These are phyloP conservation scores for Bipolaris oryzae DNA, from an alignment of 2,329 filamentous ascomycete species.

Conservation along the genomic window DNA sequence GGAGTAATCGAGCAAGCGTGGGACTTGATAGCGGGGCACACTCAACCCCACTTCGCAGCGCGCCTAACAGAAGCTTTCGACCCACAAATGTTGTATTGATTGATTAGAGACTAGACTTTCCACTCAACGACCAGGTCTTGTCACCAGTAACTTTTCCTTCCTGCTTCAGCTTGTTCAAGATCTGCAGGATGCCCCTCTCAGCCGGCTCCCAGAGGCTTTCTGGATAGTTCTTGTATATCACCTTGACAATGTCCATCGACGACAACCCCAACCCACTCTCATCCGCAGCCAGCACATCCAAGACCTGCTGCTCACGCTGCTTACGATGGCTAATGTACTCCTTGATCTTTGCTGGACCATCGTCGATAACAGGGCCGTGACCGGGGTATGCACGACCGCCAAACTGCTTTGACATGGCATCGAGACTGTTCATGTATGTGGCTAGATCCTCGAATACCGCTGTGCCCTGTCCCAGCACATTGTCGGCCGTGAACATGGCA, in stretches of 20 bases:
- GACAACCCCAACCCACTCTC: constrained; percentile 60
- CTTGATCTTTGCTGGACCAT: constrained; percentile 71
- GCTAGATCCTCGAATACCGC: constrained; percentile 81
- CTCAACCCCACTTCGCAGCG: neutral
- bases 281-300: constrained; percentile 45
- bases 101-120: constrained; percentile 40
- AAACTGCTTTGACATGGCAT: constrained; percentile 70
- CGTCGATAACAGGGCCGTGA: constrained; percentile 78
- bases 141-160: constrained; percentile 69
- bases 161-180: constrained; percentile 75
- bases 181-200: constrained; percentile 74
- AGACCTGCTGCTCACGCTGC: constrained; percentile 67
- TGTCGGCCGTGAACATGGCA: constrained; percentile 87
- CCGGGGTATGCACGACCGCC: constrained; percentile 79
- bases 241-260: constrained; percentile 81
- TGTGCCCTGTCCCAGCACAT: constrained; percentile 85
- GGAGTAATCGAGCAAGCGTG: too few species aligned
- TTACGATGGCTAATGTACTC: constrained; percentile 86
- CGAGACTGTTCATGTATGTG: constrained; percentile 71
- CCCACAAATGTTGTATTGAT: constrained; percentile 1
- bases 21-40: neutral
- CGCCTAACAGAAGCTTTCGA: neutral
- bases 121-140: constrained; percentile 44
- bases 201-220: constrained; percentile 77
- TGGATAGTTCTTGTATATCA: constrained; percentile 82